Evolutionary conservation across 257 asterid species (phyloP), one percentile per base, ranked within the genome.

Genomic region (Solanum clarkiae): DNA sequence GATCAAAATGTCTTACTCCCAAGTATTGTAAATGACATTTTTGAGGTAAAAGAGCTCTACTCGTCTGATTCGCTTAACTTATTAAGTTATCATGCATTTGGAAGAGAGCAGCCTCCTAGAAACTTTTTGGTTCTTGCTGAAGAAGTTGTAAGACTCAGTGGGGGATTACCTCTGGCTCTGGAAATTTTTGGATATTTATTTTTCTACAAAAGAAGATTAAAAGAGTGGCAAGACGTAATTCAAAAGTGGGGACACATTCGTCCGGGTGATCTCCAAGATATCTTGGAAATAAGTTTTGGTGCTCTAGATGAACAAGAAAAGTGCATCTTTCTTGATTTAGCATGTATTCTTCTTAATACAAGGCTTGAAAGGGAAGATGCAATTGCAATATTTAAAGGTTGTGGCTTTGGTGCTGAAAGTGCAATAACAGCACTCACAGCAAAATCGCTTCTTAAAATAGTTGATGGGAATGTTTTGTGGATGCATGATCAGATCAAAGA

Each of bases 401-500:
- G 91, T 45, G 88, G 89, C 40, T 88, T 88, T 47, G 80, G 54
- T 6, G 89, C 88, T 72, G 89, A 88, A 79, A 83, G 45, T 70
- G 83, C 80, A 53, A 54, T 88, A 10, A 77, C 86, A 49, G 86
- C 82, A 10, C 91, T 86, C 49, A 26, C 70, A 11, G 80, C 83
- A 45, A 86, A 83, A 65, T 88, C 86, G 16, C 89, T 88, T 66
- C 69, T 88, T 16, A 88, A 79, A 85, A 72, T 88, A 32, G 81
- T 86, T 29, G 85, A 79, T 79, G 83, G 71, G 59, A 86, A 82
- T 85, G 70, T 29, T 57, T 68, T 88, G 60, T 88, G 91, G 91
- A 88, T 88, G 89, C 91, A 88, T 53, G 91, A 86, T 82, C 91
- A 88, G 66, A 84, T 88, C 65, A 85, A 89, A 82, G 87, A 88